phyloP scores from a whole-genome alignment of 441 rosid genomes.

The Croton laevigatus region DNA sequence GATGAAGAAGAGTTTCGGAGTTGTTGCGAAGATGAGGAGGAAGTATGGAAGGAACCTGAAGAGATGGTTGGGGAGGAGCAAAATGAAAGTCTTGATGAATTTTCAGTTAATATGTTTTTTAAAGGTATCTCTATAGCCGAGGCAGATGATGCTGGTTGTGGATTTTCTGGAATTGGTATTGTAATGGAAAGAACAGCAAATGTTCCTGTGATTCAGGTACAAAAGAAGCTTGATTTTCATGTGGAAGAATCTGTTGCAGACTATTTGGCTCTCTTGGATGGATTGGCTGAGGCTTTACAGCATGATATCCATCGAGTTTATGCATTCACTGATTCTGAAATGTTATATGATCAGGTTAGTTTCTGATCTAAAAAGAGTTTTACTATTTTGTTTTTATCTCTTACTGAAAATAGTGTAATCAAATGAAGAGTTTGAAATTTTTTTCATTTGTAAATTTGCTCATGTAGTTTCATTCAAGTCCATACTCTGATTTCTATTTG shows the following conservation, averaged over 20 bases:
- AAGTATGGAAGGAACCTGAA: conserved; percentile 74
- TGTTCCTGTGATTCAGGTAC: conserved; percentile 64
- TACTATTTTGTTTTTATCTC: background rate
- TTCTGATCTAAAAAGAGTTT: background rate
- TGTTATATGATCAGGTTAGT: conserved; percentile 69
- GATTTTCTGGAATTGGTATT: conserved; percentile 83
- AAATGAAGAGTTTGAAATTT: background rate
- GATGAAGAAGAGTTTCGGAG: conserved; percentile 92
- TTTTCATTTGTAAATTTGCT: background rate
- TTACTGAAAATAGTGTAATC: background rate
- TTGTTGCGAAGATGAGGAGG: conserved; percentile 88
- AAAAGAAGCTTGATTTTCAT: conserved; percentile 81
- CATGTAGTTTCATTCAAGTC: background rate
- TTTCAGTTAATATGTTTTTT: conserved; percentile 78
- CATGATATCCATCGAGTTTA: conserved; percentile 54
- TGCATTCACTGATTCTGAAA: conserved; percentile 75
- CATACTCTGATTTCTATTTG: no score
- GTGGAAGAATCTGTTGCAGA: conserved; percentile 81
- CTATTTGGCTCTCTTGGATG: conserved; percentile 87
- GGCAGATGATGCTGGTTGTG: conserved; percentile 52
- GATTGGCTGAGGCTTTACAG: conserved; percentile 65
- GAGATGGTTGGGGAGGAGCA: conserved; percentile 47
- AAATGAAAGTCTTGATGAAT: conserved; percentile 49
- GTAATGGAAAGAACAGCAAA: conserved; percentile 58
- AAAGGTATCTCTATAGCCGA: conserved; percentile 68